Percentiles rank a stretch among this genome's conserved stretches.
Conservation (phyloP, 805 yeast species). For the Pichia occidentalis region DNA sequence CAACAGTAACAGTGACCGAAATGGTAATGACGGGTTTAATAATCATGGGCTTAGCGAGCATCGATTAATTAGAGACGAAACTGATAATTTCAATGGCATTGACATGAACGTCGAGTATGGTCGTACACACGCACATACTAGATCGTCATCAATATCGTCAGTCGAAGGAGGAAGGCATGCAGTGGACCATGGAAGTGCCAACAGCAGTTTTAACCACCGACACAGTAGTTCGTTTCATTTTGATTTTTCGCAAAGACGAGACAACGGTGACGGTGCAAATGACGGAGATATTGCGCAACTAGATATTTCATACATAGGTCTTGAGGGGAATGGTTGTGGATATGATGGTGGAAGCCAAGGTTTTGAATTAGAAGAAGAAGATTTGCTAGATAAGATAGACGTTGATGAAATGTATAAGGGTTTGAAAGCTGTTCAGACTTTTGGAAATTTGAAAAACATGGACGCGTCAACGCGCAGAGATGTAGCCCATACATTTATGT, state of each 20-base stretch:
- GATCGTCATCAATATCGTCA: slow-evolving; percentile 17
- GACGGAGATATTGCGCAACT: slow-evolving; percentile 10
- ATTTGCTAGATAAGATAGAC: neutral
- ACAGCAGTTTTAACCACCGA: no score
- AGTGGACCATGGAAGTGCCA: neutral
- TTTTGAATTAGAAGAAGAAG: neutral
- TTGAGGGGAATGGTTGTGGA: no score
- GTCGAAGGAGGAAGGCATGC: slow-evolving; percentile 14
- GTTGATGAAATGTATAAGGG: slow-evolving; percentile 1
- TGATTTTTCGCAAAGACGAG: slow-evolving; percentile 9
- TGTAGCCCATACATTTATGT: slow-evolving; percentile 3
- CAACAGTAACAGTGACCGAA: no score
- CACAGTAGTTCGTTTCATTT: slow-evolving; percentile 12
- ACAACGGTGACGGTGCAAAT: slow-evolving; percentile 4
- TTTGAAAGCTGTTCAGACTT: neutral
- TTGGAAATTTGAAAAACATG: no score
- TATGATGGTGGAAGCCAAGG: no score
- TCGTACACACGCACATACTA: slow-evolving; percentile 2
- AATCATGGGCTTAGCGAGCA: no score
- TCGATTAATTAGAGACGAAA: no score
- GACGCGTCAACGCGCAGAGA: no score
- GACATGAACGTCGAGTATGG: slow-evolving; percentile 10
- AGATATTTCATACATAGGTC: slow-evolving; percentile 9
- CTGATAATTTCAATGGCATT: neutral
- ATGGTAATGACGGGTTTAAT: no score